Evolutionary conservation across 768 basidiomycete genomes (phyloP).

Genomic region (Termitomyces bulborhizus): DNA sequence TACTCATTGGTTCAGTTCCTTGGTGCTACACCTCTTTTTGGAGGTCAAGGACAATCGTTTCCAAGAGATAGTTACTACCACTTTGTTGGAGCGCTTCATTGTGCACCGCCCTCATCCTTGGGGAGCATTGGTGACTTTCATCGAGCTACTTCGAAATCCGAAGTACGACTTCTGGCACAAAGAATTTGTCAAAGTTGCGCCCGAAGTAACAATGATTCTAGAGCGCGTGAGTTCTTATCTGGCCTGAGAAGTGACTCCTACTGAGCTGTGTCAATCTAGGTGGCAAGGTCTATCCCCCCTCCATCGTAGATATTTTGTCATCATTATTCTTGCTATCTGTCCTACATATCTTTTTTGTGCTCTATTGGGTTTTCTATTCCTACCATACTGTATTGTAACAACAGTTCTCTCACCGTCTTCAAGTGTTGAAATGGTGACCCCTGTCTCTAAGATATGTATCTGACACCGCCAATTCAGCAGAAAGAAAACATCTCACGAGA

Average conservation of each 20-base stretch:
- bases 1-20: slow-evolving; percentile 95
- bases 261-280: slow-evolving; percentile 31
- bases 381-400: slow-evolving; percentile 86
- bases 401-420: slow-evolving; percentile 46
- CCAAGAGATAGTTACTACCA: slow-evolving; percentile 80
- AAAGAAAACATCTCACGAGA: background rate
- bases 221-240: slow-evolving; percentile 59
- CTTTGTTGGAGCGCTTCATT: slow-evolving; percentile 89
- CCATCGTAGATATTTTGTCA: slow-evolving; percentile 61
- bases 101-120: slow-evolving; percentile 95
- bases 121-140: slow-evolving; percentile 91
- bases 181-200: slow-evolving; percentile 77
- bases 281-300: slow-evolving; percentile 70
- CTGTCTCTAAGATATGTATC: background rate
- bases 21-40: slow-evolving; percentile 82
- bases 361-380: slow-evolving; percentile 55
- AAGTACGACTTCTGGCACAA: slow-evolving; percentile 92
- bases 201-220: slow-evolving; percentile 80
- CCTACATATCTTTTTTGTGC: slow-evolving; percentile 64
- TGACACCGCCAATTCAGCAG: background rate
- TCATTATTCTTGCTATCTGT: slow-evolving; percentile 74
- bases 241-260: background rate
- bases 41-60: slow-evolving; percentile 74
- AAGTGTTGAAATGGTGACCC: slow-evolving; percentile 42
- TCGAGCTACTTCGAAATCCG: slow-evolving; percentile 85